Base-by-base conservation (phyloP, 2,329 filamentous ascomycete genomes). In the Onygena corvina region DNA sequence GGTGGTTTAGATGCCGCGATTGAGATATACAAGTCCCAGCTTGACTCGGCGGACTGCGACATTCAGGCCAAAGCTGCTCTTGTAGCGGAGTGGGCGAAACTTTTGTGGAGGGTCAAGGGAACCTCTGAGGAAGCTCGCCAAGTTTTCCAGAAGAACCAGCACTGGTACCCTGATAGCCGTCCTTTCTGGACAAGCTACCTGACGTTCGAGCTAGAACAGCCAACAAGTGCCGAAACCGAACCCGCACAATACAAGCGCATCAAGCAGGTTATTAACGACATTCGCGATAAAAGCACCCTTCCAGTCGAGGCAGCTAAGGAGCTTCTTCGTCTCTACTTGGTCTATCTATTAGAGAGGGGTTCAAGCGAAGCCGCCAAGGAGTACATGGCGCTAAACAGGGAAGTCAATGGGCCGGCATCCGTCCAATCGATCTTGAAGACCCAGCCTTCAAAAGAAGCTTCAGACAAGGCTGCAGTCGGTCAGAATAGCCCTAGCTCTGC, bases 131-230 rank as follows among this genome's bases (percentile, higher is more conserved):
- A 90, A 59, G 89, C 89, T 33, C 84, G 92, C 23, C 78, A 83
- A 48, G 79, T 94, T 0, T 96, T 90, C 70, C 71, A 80, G 53
- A 84, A 83, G 66, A 90, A 94, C 58, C 76, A 84, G 50, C 81
- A 88, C 61, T 86, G 81, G 74, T 94, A 93, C 63, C 75, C 82
- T 1, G 86, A 92, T 61, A 94, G 88, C 64, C 78, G 81, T 29
- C 74, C 85, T 36, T 96, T 96, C 72, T 98, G 92, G 90, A 75
- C 81, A 57, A 85, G 79, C 60, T 96, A 88, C 73, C 76, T 96
- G 49, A 73, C 83, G 51, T 94, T 98, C 61, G 92, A 98, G 70
- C 73, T 93, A 45, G 80, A 85, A 50, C 89, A 94, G 64, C 83
- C 86, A 8, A 83, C 81, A 1, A 81, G 71, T 53, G 68, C 73